These are phyloP conservation scores for Xylariaceae sp. DNA, from an alignment of 2,329 filamentous ascomycete genomes.

Conservation along the genomic window DNA sequence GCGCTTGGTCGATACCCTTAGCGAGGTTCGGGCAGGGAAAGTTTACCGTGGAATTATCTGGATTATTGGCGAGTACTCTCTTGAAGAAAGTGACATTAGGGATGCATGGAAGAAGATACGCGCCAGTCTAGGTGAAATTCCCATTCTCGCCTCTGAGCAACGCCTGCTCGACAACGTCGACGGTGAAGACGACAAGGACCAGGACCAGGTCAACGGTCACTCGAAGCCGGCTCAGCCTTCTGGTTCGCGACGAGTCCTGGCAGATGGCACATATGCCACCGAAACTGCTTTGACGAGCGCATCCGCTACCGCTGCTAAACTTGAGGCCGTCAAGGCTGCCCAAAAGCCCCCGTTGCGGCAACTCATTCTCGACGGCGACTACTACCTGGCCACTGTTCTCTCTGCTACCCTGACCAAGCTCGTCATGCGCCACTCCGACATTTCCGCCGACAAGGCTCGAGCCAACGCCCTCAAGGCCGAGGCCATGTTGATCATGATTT, in stretches of 20 bases:
- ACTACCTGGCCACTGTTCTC: conserved; percentile 92
- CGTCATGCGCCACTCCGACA: conserved; percentile 94
- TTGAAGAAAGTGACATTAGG: conserved; percentile 89
- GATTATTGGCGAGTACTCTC: conserved; percentile 96
- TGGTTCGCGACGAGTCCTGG: conserved; percentile 86
- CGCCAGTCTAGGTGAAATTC: conserved; percentile 91
- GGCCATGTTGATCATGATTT: conserved; percentile 99
- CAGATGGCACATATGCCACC: conserved; percentile 95
- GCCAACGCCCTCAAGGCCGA: conserved; percentile 94
- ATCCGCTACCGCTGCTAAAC: conserved; percentile 81
- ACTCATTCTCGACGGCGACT: conserved; percentile 94
- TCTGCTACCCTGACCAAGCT: conserved; percentile 94
- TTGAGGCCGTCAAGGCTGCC: conserved; percentile 95
- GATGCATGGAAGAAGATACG: conserved; percentile 97
- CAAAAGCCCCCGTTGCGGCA: conserved; percentile 94
- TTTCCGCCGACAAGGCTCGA: conserved; percentile 78
- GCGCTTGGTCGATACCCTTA: conserved; percentile 83
- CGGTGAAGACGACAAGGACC: conserved; percentile 54
- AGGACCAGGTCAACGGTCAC: conserved; percentile 74
- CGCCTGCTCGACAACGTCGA: conserved; percentile 84
- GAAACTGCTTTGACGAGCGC: conserved; percentile 94
- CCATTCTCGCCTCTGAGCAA: conserved; percentile 93
- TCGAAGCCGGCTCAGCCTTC: conserved; percentile 72
- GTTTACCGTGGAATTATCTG: conserved; percentile 95
- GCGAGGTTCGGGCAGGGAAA: conserved; percentile 93